phyloP scores from a whole-genome alignment of 2,329 filamentous ascomycete species.

The Aspergillus sojae region DNA sequence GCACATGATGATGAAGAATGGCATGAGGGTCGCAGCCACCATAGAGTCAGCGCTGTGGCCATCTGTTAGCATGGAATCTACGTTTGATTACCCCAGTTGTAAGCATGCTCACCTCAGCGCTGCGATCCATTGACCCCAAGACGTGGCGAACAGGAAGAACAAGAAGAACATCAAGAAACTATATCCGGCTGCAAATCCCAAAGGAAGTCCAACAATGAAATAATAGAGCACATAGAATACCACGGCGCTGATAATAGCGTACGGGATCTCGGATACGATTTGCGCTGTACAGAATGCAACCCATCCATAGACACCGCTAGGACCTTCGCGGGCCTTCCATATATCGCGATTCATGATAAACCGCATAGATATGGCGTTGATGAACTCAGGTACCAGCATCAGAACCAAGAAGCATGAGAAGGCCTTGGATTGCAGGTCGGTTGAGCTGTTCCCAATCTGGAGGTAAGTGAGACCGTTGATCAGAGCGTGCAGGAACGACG shows the following conservation, averaged over 20 bases:
- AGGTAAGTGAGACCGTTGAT: conserved; percentile 77
- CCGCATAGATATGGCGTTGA: conserved; percentile 70
- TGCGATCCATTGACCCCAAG: conserved; percentile 78
- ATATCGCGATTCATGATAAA: conserved; percentile 70
- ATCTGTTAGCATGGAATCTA: background rate
- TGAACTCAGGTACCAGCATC: conserved; percentile 66
- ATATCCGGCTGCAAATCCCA: conserved; percentile 66
- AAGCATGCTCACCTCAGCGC: conserved; percentile 60
- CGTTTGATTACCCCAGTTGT: background rate
- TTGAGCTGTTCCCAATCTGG: conserved; percentile 63
- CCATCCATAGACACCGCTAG: conserved; percentile 72
- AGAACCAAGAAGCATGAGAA: conserved; percentile 68
- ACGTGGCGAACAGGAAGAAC: conserved; percentile 70
- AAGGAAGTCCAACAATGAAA: conserved; percentile 68
- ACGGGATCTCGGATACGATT: conserved; percentile 69
- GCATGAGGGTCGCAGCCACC: conserved; percentile 77
- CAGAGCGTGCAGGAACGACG: conserved; percentile 66
- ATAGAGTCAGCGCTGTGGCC: conserved; percentile 55
- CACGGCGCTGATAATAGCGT: conserved; percentile 61
- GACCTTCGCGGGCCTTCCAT: conserved; percentile 69
- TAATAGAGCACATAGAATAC: conserved; percentile 74
- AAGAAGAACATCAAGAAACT: conserved; percentile 72
- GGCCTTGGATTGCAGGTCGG: conserved; percentile 69
- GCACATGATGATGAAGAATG: conserved; percentile 81
- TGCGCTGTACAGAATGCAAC: conserved; percentile 70